Percentiles rank a stretch among this genome's conserved stretches.
These are phyloP conservation scores for Colletotrichum tofieldiae DNA, from an alignment of 2,329 filamentous ascomycete genomes.

Conservation along the genomic window DNA sequence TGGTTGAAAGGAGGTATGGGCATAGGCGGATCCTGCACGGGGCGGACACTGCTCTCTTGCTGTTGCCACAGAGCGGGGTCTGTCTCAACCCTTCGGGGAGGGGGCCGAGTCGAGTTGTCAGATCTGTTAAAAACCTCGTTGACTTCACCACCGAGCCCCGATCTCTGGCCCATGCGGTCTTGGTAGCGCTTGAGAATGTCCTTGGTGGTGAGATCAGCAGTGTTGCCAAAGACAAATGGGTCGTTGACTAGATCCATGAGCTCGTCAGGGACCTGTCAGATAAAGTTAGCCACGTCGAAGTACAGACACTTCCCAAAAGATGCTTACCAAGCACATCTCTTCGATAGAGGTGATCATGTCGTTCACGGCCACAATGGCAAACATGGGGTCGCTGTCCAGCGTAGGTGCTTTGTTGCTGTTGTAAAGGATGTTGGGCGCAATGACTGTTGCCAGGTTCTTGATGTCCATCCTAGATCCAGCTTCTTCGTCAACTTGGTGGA, in stretches of 20 bases:
- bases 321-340: slow-evolving; percentile 93
- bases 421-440: slow-evolving; percentile 94
- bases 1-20: slow-evolving; percentile 52
- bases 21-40: slow-evolving; percentile 75
- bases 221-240: slow-evolving; percentile 83
- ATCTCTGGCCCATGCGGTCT: slow-evolving; percentile 76
- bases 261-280: slow-evolving; percentile 87
- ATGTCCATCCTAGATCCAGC: slow-evolving; percentile 99
- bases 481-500: slow-evolving; percentile 97
- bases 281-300: slow-evolving; percentile 41
- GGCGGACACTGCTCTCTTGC: slow-evolving; percentile 86
- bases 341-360: slow-evolving; percentile 94
- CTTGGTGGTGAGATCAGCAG: slow-evolving; percentile 92
- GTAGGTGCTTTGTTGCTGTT: slow-evolving; percentile 76
- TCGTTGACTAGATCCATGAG: slow-evolving; percentile 90
- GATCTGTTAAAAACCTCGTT: slow-evolving; percentile 71
- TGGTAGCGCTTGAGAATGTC: slow-evolving; percentile 96
- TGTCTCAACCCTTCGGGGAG: slow-evolving; percentile 82
- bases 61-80: slow-evolving; percentile 88
- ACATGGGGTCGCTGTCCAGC: slow-evolving; percentile 90
- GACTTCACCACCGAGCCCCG: slow-evolving; percentile 72
- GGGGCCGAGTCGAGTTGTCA: slow-evolving; percentile 70
- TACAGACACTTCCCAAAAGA: neutral
- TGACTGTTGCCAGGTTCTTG: slow-evolving; percentile 96
- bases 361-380: slow-evolving; percentile 93